Evolutionary conservation across 495 filamentous ascomycete genomes (phyloP).

Genomic region (Hypoxylon subgilvum): DNA sequence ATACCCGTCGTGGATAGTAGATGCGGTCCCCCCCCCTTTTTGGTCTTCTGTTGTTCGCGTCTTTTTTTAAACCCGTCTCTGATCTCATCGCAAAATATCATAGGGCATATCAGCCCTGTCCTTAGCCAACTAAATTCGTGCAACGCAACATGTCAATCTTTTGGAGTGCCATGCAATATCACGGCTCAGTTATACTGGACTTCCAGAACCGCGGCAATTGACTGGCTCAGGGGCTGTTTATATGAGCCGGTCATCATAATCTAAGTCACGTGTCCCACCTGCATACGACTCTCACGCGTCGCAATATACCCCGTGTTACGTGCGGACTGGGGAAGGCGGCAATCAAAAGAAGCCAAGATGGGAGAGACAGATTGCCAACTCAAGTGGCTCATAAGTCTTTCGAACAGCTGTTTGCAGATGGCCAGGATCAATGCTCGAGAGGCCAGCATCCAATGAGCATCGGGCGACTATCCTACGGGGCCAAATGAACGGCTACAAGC

Average conservation of each 20-base stretch:
- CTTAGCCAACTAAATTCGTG: conserved; percentile 22
- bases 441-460: conserved; percentile 3
- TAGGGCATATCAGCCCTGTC: conserved; percentile 27
- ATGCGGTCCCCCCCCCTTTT: conserved; percentile 10
- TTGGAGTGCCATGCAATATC: conserved; percentile 32
- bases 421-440: conserved; percentile 4
- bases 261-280: conserved; percentile 31
- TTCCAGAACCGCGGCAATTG: conserved; percentile 29
- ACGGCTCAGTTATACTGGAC: conserved; percentile 20
- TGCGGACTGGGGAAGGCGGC: conserved; percentile 5
- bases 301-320: conserved; percentile 24
- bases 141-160: conserved; percentile 32
- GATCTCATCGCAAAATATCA: conserved; percentile 16
- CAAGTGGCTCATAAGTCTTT: conserved; percentile 13
- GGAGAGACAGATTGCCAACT: conserved; percentile 10
- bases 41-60: conserved; percentile 13
- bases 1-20: conserved; percentile 36
- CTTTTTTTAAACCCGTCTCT: conserved; percentile 33
- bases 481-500: conserved; percentile 39
- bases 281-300: conserved; percentile 35
- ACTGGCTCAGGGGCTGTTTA: conserved; percentile 7
- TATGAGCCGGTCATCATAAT: conserved; percentile 16
- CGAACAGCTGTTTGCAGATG: conserved; percentile 9
- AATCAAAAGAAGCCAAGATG: background rate
- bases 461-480: background rate